These are phyloP conservation scores for Eucommia ulmoides DNA, from an alignment of 257 asterid genomes.

Conservation along the genomic window DNA sequence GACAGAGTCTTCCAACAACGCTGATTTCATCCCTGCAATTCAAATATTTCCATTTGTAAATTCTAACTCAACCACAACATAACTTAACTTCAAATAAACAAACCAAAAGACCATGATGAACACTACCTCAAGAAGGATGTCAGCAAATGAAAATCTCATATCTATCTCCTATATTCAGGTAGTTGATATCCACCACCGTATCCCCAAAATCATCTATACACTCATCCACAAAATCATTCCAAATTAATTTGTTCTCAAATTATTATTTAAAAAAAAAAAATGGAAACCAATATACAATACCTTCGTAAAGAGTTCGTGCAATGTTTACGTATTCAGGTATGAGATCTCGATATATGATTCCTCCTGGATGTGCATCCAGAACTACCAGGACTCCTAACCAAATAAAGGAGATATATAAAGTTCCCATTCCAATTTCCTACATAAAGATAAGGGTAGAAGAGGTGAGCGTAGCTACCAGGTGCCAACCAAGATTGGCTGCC, in stretches of 20 bases:
- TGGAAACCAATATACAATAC: constrained; percentile 13
- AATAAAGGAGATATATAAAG: not conserved
- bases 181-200: constrained; percentile 70
- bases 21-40: too few species aligned
- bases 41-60: too few species aligned
- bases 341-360: constrained; percentile 74
- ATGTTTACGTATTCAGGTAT: constrained; percentile 52
- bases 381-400: constrained; percentile 77
- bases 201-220: constrained; percentile 73
- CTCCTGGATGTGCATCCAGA: constrained; percentile 79
- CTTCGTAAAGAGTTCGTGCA: constrained; percentile 88
- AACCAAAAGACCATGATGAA: too few species aligned
- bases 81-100: too few species aligned
- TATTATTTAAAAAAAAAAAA: not conserved
- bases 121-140: constrained; percentile 20
- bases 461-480: constrained; percentile 82
- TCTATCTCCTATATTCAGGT: constrained; percentile 57
- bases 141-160: constrained; percentile 71
- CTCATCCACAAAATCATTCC: not conserved
- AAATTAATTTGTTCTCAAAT: not conserved
- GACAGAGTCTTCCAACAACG: too few species aligned
- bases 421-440: not conserved
- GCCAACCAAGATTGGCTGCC: constrained; percentile 51
- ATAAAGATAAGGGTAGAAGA: too few species aligned
- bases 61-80: too few species aligned